Base-by-base conservation (phyloP, 352 stramenopile genomes). In the Globisporangium emineosum region DNA sequence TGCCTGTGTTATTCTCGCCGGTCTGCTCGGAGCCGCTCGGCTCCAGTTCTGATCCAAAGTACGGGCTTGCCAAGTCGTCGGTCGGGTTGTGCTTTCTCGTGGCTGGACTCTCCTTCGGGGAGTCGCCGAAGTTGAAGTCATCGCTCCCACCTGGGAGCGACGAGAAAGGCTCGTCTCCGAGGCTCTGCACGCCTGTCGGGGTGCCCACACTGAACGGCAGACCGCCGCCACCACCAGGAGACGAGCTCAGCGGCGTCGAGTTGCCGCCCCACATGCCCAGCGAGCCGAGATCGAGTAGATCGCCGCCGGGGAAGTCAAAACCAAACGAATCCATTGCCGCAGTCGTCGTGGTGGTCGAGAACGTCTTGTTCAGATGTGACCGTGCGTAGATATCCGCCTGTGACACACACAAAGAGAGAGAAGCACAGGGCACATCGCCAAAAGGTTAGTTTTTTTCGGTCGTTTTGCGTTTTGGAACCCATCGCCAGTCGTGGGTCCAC, bases 201-300 rank as follows among this genome's bases (percentile, higher is more conserved):
- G 87, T 96, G 5, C 87, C 87, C 45, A 96, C 83, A 67, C 84
- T 94, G 66, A 96, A 94, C 6, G 87, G 87, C 29, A 96, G 65
- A 1, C 61, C 88, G 2, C 59, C 68, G 35, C 69, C 65, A 15
- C 62, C 60, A 43, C 86, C 91, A 8, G 86, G 86, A 8, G 86
- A 94, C 51, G 79, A 87, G 35, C 83, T 78, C 47, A 93, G 77
- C 19, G 85, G 78, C 13, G 85, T 87, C 19, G 73, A 74, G 61
- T 66, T 83, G 56, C 79, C 81, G 37, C 76, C 78, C 83, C 83
- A 94, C 42, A 81, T 83, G 55, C 81, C 81, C 12, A 90, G 71
- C 15, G 83, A 90, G 58, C 81, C 80, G 21, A 94, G 75, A 56
- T 94, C 86, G 25, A 94, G 75, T 43, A 92, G 72, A 58, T 94